Conservation (phyloP, 2,329 filamentous ascomycete genomes). For the Anthostomella pinea region DNA sequence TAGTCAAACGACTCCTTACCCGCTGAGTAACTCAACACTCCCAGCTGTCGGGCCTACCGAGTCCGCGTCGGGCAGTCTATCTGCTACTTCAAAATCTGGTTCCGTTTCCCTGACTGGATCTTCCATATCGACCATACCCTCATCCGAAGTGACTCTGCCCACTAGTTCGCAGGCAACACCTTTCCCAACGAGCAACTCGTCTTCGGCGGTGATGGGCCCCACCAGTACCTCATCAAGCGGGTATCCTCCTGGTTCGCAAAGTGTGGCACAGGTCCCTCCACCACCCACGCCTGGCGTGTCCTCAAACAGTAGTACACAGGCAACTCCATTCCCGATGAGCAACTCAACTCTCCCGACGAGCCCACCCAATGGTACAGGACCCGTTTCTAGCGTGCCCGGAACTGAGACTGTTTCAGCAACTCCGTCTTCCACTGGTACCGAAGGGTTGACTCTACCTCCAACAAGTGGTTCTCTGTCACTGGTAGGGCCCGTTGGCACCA, state of each 20-base stretch:
- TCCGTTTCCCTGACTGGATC: slow-evolving; percentile 1
- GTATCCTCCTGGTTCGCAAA: too few relatives aligned
- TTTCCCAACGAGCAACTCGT: slow-evolving; percentile 8
- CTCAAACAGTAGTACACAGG: not conserved
- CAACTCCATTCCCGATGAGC: slow-evolving; percentile 6
- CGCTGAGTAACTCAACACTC: slow-evolving; percentile 6
- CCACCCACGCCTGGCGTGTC: not conserved
- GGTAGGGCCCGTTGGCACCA: not conserved
- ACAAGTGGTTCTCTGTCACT: too few relatives aligned
- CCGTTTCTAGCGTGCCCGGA: slow-evolving; percentile 1
- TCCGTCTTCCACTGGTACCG: slow-evolving; percentile 1
- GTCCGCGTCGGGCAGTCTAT: not conserved
- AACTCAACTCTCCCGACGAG: slow-evolving; percentile 7
- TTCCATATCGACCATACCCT: slow-evolving; percentile 1
- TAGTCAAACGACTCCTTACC: slow-evolving; percentile 7
- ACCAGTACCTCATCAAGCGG: slow-evolving; percentile 4
- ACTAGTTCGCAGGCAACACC: slow-evolving; percentile 6
- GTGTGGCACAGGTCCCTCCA: too few relatives aligned
- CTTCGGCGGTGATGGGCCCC: not conserved
- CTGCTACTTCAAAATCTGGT: not conserved
- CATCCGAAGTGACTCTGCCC: not conserved
- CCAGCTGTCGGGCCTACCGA: not conserved
- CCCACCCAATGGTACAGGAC: slow-evolving; percentile 7
- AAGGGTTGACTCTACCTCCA: not conserved
- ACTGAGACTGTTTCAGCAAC: slow-evolving; percentile 6